A percentile compares a stretch with the other conserved stretches of the same genome.
phyloP scores from a whole-genome alignment of 306 rosid genomes.

The Morella rubra region DNA sequence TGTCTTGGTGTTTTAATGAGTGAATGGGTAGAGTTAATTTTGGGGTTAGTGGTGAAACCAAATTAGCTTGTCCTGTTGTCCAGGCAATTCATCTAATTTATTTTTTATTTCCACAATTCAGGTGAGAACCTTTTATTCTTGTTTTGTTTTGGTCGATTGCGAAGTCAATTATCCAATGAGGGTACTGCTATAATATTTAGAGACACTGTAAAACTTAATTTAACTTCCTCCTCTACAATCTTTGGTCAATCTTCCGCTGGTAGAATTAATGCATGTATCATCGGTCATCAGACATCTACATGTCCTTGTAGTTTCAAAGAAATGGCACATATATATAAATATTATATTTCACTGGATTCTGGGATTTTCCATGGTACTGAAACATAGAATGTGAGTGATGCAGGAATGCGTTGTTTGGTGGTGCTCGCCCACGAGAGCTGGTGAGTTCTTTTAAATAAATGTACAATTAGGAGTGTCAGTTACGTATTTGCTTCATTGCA shows the following conservation, averaged over 20 bases:
- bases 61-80: conserved; percentile 5
- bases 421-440: conserved; percentile 96
- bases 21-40: background rate
- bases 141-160: conserved; percentile 6
- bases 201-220: conserved; percentile 1
- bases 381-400: conserved; percentile 36
- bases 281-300: background rate
- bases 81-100: conserved; percentile 2
- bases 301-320: background rate
- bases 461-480: conserved; percentile 5
- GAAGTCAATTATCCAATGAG: conserved; percentile 14
- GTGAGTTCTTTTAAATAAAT: conserved; percentile 43
- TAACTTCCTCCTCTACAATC: background rate
- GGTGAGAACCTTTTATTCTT: conserved; percentile 10
- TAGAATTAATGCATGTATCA: background rate
- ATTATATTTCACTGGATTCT: background rate
- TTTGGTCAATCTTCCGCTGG: background rate
- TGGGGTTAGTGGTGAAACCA: background rate
- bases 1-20: background rate
- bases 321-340: background rate
- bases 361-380: conserved; percentile 15
- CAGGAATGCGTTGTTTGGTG: conserved; percentile 91
- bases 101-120: conserved; percentile 13
- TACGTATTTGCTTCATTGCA: conserved; percentile 1
- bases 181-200: conserved; percentile 15